phyloP scores from a whole-genome alignment of 768 basidiomycete species.

The Leccinum boreale region DNA sequence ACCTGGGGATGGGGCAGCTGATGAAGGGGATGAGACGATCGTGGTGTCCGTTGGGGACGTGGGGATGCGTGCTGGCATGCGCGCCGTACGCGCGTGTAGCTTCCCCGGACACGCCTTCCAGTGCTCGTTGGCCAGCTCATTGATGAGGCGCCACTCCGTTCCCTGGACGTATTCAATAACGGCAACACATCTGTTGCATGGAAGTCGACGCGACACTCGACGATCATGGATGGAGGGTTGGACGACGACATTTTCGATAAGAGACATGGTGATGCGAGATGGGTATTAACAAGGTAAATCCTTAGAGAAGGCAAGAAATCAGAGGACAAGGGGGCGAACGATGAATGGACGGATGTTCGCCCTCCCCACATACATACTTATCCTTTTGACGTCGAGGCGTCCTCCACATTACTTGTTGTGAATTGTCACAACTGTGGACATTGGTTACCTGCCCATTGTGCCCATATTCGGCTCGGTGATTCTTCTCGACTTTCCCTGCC shows the following conservation, averaged over 20 bases:
- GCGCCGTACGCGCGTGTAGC: slow-evolving; percentile 11
- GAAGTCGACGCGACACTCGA: slow-evolving; percentile 13
- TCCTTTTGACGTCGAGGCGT: slow-evolving; percentile 23
- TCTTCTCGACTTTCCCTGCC: slow-evolving; percentile 18
- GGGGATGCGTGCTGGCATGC: slow-evolving; percentile 10
- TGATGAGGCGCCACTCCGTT: slow-evolving; percentile 25
- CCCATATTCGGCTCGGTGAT: slow-evolving; percentile 13
- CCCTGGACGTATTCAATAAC: slow-evolving; percentile 27
- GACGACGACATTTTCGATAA: slow-evolving; percentile 7
- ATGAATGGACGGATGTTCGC: slow-evolving; percentile 3
- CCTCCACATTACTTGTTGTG: slow-evolving; percentile 32
- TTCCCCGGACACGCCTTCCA: slow-evolving; percentile 25
- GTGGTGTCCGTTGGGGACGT: slow-evolving; percentile 10
- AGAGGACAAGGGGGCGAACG: not conserved
- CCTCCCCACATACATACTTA: not conserved
- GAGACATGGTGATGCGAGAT: slow-evolving; percentile 17
- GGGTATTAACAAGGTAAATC: slow-evolving; percentile 12
- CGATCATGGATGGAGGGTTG: slow-evolving; percentile 9
- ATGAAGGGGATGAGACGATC: slow-evolving; percentile 9
- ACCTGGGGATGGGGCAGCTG: not conserved
- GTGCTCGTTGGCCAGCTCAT: slow-evolving; percentile 27
- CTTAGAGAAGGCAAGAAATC: not conserved
- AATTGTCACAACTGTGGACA: slow-evolving; percentile 22
- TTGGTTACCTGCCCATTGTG: slow-evolving; percentile 19
- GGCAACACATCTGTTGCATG: slow-evolving; percentile 26